A percentile compares a stretch with the other conserved stretches of the same genome.
These are phyloP conservation scores for Simmondsia chinensis DNA, from an alignment of 148 eudicot species.

Conservation along the genomic window DNA sequence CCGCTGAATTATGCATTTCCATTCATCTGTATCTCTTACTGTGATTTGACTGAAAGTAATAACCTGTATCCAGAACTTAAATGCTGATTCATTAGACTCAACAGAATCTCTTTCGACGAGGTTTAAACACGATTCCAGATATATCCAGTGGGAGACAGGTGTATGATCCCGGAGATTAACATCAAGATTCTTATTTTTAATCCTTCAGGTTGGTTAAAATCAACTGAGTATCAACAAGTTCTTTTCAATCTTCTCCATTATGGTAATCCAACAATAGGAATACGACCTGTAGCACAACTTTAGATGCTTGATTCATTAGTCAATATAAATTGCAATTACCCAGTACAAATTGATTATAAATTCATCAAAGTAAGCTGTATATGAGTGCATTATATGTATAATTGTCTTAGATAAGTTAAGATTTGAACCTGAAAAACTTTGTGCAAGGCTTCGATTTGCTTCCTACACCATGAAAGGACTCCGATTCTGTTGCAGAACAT, in stretches of 20 bases:
- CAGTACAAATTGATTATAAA: too few relatives aligned
- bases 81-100: constrained; percentile 11
- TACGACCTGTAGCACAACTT: constrained; percentile 69
- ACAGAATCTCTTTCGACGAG: neutral
- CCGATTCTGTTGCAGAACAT: constrained; percentile 91
- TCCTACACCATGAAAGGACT: constrained; percentile 88
- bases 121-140: constrained; percentile 1
- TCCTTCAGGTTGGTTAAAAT: constrained; percentile 10
- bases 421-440: constrained; percentile 99
- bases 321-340: constrained; percentile 22
- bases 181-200: too few relatives aligned
- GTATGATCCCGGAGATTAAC: constrained; percentile 3
- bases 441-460: constrained; percentile 99
- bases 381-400: too few relatives aligned
- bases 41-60: constrained; percentile 6
- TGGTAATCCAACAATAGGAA: constrained; percentile 27
- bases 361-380: too few relatives aligned
- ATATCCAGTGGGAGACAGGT: neutral
- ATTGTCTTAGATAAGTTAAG: constrained; percentile 51
- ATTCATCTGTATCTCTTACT: constrained; percentile 4
- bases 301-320: constrained; percentile 55
- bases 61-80: constrained; percentile 16
- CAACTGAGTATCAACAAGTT: constrained; percentile 30
- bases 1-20: constrained; percentile 9
- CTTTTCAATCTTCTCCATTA: constrained; percentile 36